Base-by-base conservation (phyloP, 164 flowering plant genomes). In the Sextonia rubra region DNA sequence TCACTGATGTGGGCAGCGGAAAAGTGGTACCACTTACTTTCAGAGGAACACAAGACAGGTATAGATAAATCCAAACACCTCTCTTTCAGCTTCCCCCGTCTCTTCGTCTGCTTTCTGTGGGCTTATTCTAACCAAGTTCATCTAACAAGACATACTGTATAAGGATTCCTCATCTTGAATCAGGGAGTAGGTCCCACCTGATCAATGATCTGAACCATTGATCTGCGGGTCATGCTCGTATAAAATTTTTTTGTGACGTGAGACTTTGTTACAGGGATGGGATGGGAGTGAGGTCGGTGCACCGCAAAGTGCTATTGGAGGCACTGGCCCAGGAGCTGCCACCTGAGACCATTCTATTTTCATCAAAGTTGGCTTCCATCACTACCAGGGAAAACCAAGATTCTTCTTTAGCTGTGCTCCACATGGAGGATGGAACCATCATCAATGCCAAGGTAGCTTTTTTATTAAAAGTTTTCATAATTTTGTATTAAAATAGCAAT, bases 311-410 rank as follows among this genome's bases (percentile, higher is more conserved):
- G 32, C 47, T 85, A 23, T 47, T 83, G 4, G 77, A 78, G 74
- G 73, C 83, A 6, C 61, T 85, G 61, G 88, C 85, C 15, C 77
- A 77, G 62, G 86, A 83, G 25, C 80, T 83, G 60, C 86, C 83
- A 1, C 12, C 22, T 7, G 48, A 60, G 3, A 20, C 81, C 0
- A 81, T 83, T 66, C 84, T 83, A 24, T 85, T 80, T 71, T 77
- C 81, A n/a, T 80, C 82, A 17, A 78, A 79, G 74, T 47, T 82
- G 60, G 66, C 73, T 4, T 75, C 83, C 63, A 77, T 85, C 26
- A 74, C 77, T 52, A 26, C 78, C 25, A 61, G 69, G 18, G 52
- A 60, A 14, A 32, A 70, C 24, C 71, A 72, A 47, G 81, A 70
- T 4, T 68, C 79, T 0, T 44, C 77, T 22, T 8, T 30, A 12